Percentiles rank a stretch among this genome's conserved stretches.
Evolutionary conservation across 169 alveolate genomes (phyloP).

Genomic region (Eimeria sp.): DNA sequence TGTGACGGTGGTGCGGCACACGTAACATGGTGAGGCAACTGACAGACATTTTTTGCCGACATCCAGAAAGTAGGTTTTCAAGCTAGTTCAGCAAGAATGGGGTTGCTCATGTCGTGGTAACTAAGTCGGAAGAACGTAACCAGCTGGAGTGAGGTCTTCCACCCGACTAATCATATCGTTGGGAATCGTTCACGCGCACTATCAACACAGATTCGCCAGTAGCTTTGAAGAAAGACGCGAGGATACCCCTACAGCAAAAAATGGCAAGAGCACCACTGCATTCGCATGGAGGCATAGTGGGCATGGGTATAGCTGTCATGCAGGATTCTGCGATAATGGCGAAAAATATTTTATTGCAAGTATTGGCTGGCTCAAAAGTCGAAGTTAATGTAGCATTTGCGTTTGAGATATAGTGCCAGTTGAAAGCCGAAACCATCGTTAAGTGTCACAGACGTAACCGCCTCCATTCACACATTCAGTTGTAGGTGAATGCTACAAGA

Average conservation of each 20-base stretch:
- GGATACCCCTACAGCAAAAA: too few relatives aligned
- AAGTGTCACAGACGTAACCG: neutral
- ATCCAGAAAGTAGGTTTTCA: neutral
- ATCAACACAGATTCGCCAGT: neutral
- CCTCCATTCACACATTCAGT: neutral
- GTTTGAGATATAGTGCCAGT: neutral
- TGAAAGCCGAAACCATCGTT: neutral
- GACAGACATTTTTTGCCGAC: neutral
- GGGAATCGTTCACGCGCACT: neutral
- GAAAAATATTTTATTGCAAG: too few relatives aligned
- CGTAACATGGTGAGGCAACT: neutral
- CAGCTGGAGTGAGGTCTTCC: neutral
- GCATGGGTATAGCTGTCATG: too few relatives aligned
- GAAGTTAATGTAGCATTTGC: too few relatives aligned
- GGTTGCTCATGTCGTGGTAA: neutral
- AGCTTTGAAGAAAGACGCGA: neutral
- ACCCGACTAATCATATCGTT: neutral
- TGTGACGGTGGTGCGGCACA: neutral
- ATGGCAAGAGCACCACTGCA: too few relatives aligned
- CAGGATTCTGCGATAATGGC: too few relatives aligned
- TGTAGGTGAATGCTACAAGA: neutral
- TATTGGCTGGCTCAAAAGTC: too few relatives aligned
- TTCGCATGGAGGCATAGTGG: too few relatives aligned
- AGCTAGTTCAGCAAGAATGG: neutral
- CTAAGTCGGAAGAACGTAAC: too few relatives aligned